A percentile compares a stretch with the other conserved stretches of the same genome.
phyloP scores from a whole-genome alignment of 768 basidiomycete genomes.

The Cantharellus anzutake region DNA sequence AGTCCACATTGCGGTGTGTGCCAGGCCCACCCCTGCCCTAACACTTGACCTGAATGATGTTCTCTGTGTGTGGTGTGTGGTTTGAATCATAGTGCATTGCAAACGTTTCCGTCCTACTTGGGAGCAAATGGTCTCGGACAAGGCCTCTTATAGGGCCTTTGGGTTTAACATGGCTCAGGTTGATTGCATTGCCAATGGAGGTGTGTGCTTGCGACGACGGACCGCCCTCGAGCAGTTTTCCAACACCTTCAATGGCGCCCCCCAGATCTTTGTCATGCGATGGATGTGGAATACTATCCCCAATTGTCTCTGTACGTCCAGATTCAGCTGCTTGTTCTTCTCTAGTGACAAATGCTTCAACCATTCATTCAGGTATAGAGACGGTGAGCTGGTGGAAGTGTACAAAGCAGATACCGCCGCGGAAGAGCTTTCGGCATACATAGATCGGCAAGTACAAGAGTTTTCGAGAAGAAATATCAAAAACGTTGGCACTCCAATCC shows the following conservation, averaged over 20 bases:
- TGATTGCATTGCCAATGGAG: conserved; percentile 32
- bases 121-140: conserved; percentile 33
- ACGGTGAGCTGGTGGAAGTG: conserved; percentile 40
- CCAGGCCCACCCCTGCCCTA: too few species aligned
- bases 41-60: too few species aligned
- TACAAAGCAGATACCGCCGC: conserved; percentile 38
- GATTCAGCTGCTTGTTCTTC: too few species aligned
- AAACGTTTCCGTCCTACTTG: conserved; percentile 64
- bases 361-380: conserved; percentile 17
- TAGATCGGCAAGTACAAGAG: conserved; percentile 22
- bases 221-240: not conserved
- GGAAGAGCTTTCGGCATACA: conserved; percentile 34
- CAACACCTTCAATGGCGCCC: not conserved
- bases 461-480: not conserved
- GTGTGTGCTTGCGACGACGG: not conserved
- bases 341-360: too few species aligned
- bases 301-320: conserved; percentile 33
- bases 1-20: conserved; percentile 48
- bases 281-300: conserved; percentile 54
- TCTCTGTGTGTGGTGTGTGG: too few species aligned
- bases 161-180: conserved; percentile 59
- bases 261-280: conserved; percentile 60
- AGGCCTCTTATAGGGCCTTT: conserved; percentile 24
- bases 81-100: conserved; percentile 33
- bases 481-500: not conserved